Conservation (phyloP, 345 rosid genomes). For the Pistacia vera region DNA sequence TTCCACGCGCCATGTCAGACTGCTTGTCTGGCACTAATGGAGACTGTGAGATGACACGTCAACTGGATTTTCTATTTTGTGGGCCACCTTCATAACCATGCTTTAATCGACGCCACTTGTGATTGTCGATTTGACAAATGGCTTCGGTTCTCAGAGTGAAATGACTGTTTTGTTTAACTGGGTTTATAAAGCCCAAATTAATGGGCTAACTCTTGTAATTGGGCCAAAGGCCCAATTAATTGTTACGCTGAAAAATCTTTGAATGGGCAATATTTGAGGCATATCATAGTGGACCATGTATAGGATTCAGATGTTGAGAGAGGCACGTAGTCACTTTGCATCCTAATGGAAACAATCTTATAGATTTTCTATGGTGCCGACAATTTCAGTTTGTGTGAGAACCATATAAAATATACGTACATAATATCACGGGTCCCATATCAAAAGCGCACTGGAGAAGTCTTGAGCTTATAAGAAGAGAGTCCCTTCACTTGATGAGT, state of each 20-base stretch:
- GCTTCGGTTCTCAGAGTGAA: background rate
- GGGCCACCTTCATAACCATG: background rate
- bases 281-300: background rate
- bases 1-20: conserved; percentile 25
- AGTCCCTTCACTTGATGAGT: too few species aligned
- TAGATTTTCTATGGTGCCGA: conserved; percentile 12
- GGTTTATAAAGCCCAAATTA: background rate
- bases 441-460: too few species aligned
- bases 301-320: background rate
- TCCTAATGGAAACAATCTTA: background rate
- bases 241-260: too few species aligned
- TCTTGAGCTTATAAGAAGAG: too few species aligned
- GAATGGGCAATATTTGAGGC: background rate
- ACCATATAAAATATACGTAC: too few species aligned
- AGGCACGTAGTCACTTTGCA: conserved; percentile 6
- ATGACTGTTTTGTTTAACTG: too few species aligned
- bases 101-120: background rate
- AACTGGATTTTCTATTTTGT: background rate
- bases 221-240: background rate
- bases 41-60: conserved; percentile 11
- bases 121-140: background rate
- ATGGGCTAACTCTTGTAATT: too few species aligned
- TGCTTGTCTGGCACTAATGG: conserved; percentile 6
- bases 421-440: too few species aligned
- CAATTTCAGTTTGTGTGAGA: conserved; percentile 1